Evolutionary conservation across 2,329 filamentous ascomycete genomes (phyloP).

Genomic region (Pseudogymnoascus sp.): DNA sequence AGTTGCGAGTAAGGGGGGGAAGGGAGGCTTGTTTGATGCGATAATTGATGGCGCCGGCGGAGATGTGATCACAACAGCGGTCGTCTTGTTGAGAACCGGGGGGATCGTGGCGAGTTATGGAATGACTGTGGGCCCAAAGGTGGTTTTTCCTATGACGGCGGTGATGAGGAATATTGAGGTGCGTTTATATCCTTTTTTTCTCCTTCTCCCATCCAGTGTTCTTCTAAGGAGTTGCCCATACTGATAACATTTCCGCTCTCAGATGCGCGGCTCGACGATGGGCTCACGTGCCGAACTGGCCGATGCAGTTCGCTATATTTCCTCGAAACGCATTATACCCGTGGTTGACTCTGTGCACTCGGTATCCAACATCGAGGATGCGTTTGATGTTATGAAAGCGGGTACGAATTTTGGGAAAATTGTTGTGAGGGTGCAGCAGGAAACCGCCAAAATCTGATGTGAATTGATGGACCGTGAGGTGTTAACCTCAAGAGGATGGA

Average conservation of each 20-base stretch:
- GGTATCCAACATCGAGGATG: background rate
- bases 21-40: slow-evolving; percentile 59
- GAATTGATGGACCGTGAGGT: background rate
- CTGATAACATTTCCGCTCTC: background rate
- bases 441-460: background rate
- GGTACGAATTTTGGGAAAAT: background rate
- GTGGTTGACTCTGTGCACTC: background rate
- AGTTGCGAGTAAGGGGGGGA: slow-evolving; percentile 34
- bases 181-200: background rate
- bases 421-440: background rate
- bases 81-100: slow-evolving; percentile 64
- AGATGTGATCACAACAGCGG: slow-evolving; percentile 60
- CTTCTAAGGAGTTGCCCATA: background rate
- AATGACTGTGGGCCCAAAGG: slow-evolving; percentile 76
- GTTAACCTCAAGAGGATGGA: background rate
- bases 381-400: background rate
- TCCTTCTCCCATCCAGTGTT: background rate
- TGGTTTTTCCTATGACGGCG: slow-evolving; percentile 74
- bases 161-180: slow-evolving; percentile 82
- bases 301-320: slow-evolving; percentile 75
- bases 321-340: background rate
- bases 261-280: slow-evolving; percentile 66
- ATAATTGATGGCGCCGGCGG: slow-evolving; percentile 84
- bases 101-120: slow-evolving; percentile 76
- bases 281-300: slow-evolving; percentile 76